These are phyloP conservation scores for Pyrus hybrid DNA, from an alignment of 331 rosid species.

Conservation along the genomic window DNA sequence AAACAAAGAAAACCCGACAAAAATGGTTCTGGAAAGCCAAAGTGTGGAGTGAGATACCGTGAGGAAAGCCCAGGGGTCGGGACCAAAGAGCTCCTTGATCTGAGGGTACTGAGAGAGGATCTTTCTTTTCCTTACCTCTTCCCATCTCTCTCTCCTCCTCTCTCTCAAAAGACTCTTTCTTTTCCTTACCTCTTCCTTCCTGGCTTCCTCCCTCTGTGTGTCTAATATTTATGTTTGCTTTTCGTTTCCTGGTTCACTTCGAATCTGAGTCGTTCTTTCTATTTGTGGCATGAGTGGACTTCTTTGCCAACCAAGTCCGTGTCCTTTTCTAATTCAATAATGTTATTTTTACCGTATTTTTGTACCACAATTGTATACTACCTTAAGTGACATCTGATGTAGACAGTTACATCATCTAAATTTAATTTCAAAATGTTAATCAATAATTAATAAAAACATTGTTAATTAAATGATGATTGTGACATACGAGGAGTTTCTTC, in stretches of 20 bases:
- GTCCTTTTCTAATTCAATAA: no score
- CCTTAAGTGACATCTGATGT: no score
- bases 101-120: conserved; percentile 90
- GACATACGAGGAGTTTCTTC: no score
- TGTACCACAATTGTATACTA: no score
- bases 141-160: not conserved
- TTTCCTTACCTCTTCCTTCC: not conserved
- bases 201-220: not conserved
- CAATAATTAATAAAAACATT: no score
- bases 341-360: no score
- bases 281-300: no score
- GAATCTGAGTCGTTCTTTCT: not conserved
- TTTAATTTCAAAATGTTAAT: no score
- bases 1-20: not conserved
- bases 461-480: no score
- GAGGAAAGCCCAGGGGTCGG: conserved; percentile 56
- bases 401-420: no score
- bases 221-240: not conserved
- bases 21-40: not conserved
- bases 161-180: not conserved
- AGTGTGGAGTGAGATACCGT: conserved; percentile 31
- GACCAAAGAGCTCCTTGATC: conserved; percentile 76
- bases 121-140: no score
- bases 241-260: not conserved
- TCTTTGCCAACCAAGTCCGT: no score